Evolutionary conservation across 768 basidiomycete species (phyloP), one percentile per base, ranked within the genome.

Genomic region (Infundibulicybe gibba): DNA sequence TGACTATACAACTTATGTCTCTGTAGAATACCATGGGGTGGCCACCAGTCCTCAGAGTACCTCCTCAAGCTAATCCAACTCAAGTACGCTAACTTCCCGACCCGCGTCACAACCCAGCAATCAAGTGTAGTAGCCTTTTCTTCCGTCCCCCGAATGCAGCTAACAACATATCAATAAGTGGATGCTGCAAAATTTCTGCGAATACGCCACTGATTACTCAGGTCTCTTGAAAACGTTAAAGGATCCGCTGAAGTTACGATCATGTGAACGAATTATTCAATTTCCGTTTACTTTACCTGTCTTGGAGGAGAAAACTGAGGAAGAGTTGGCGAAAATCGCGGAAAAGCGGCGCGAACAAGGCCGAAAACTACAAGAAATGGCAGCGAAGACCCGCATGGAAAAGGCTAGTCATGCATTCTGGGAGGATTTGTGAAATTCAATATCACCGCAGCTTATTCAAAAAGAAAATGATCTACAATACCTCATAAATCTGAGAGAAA

Each of bases 21-120:
- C 21, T 15, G 4, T 51, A 97, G 94, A 52, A 90, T 99, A 65
- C 89, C 92, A 3, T 98, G 93, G 91, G 97, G 97, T 20, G 81
- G 87, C 19, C 79, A 83, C 2, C 94, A 97, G 57, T 82, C 92
- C 1, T 82, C 90, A 0, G 97, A 99, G 46, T 89, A 97, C 58
- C 76, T 97, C 43, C 80, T 94, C 50, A 97, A 94, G 60, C 82
- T 95, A 16, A 83, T 94, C 35, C 94, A 97, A 60, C 78, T 98
- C 32, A 99, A 98, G 65, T 97, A 98, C 61, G 88, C 95, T 20
- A 86, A 76, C 40, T 98, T 98, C 62, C 90, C 92, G 5, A 88
- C 87, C 1, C 83, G 91, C 37, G 80, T 97, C 10, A 88, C 88
- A 0, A 60, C 78, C 13, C 59, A 71, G 0, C 95, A 97, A 56